phyloP scores from a whole-genome alignment of 192 early-diverging fungal species.

The Umbelopsis sp. region DNA sequence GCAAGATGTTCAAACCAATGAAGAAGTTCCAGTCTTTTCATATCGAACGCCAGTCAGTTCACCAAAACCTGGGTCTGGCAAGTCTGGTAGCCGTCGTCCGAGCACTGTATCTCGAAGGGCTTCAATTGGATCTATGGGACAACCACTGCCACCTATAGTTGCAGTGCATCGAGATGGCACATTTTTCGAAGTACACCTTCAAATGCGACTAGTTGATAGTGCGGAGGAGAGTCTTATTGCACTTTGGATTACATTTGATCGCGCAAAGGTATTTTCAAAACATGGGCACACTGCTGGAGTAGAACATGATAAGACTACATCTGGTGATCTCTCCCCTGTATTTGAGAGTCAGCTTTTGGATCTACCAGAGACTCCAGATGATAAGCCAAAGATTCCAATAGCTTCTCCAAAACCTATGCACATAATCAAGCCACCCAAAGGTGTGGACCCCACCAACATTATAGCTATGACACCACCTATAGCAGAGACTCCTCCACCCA shows the following conservation, averaged over 20 bases:
- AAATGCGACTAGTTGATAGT: constrained; percentile 57
- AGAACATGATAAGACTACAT: neutral
- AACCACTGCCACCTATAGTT: constrained; percentile 47
- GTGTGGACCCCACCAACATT: constrained; percentile 7
- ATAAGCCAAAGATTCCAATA: neutral
- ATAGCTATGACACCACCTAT: constrained; percentile 3
- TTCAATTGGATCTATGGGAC: constrained; percentile 5
- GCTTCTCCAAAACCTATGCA: constrained; percentile 2
- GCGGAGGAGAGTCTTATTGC: constrained; percentile 52
- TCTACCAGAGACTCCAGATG: constrained; percentile 3
- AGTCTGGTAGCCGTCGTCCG: neutral
- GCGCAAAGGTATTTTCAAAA: constrained; percentile 38
- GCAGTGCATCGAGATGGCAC: constrained; percentile 65
- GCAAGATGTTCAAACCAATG: constrained; percentile 2
- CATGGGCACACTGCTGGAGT: constrained; percentile 23
- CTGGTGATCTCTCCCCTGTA: neutral
- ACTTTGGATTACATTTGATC: constrained; percentile 67
- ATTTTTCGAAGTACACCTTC: constrained; percentile 58
- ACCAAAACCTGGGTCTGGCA: neutral
- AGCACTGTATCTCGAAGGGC: constrained; percentile 2
- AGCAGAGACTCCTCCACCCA: constrained; percentile 15
- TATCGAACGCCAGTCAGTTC: neutral
- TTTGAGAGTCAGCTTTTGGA: neutral
- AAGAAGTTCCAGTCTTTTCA: neutral
- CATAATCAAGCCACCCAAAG: neutral